Conservation (phyloP, 192 early-diverging fungal species). For the Phlyctochytrium planicorne region DNA sequence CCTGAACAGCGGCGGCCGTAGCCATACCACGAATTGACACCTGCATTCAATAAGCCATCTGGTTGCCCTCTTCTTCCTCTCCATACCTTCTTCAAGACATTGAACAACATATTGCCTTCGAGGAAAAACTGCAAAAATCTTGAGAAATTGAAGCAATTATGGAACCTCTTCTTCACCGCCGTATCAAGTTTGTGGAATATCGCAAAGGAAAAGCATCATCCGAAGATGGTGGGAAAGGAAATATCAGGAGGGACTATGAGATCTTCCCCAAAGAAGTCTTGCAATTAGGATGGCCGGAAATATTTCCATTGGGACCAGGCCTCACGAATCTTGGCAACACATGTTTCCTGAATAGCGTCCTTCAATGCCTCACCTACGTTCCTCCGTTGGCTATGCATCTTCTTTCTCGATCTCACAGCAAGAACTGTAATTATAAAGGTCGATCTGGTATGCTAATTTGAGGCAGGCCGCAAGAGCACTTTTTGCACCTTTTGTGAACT, state of each 20-base stretch:
- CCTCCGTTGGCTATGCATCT: constrained; percentile 27
- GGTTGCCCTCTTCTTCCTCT: no score
- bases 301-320: constrained; percentile 44
- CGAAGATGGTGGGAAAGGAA: neutral
- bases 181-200: neutral
- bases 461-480: constrained; percentile 46
- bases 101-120: no score
- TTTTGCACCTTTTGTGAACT: constrained; percentile 77
- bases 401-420: constrained; percentile 26
- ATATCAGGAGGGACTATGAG: neutral
- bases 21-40: no score
- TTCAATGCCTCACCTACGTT: constrained; percentile 78
- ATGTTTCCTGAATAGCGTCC: constrained; percentile 80
- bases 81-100: no score
- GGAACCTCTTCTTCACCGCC: neutral
- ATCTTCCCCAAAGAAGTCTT: constrained; percentile 10
- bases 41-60: no score
- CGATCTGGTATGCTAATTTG: constrained; percentile 10
- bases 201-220: neutral
- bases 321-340: constrained; percentile 81
- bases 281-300: constrained; percentile 17
- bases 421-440: constrained; percentile 11
- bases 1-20: no score
- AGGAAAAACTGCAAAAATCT: no score
- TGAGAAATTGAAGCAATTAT: neutral